A percentile compares a stretch with the other conserved stretches of the same genome.
Conservation (phyloP, 2,329 filamentous ascomycete species). For the Amylocarpus encephaloides region DNA sequence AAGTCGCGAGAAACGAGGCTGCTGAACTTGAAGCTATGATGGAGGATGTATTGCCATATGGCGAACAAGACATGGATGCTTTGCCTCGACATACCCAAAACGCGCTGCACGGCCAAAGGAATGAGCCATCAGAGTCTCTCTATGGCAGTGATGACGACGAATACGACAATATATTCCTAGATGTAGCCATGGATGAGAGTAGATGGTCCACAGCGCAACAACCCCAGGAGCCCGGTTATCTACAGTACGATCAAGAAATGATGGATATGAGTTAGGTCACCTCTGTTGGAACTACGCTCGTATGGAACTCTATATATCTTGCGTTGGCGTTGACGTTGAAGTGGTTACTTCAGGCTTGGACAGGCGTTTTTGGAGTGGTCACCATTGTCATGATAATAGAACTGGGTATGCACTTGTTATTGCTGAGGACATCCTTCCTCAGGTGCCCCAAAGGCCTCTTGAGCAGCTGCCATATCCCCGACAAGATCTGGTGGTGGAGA, state of each 20-base stretch:
- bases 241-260: slow-evolving; percentile 26
- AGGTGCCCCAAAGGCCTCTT: slow-evolving; percentile 58
- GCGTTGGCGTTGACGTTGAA: neutral
- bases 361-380: neutral
- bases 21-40: slow-evolving; percentile 53
- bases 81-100: slow-evolving; percentile 3
- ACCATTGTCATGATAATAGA: slow-evolving; percentile 2
- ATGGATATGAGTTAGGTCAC: slow-evolving; percentile 25
- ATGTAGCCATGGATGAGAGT: slow-evolving; percentile 47
- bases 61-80: slow-evolving; percentile 29
- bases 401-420: slow-evolving; percentile 32
- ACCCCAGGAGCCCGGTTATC: slow-evolving; percentile 13
- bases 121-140: slow-evolving; percentile 15
- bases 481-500: slow-evolving; percentile 87
- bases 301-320: neutral
- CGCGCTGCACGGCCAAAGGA: neutral
- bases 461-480: slow-evolving; percentile 78
- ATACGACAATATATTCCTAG: slow-evolving; percentile 60
- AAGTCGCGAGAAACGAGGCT: slow-evolving; percentile 45
- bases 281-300: neutral
- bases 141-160: slow-evolving; percentile 48
- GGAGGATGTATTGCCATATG: slow-evolving; percentile 32
- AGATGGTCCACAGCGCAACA: slow-evolving; percentile 24
- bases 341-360: neutral
- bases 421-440: slow-evolving; percentile 59